Evolutionary conservation across 2,329 filamentous ascomycete species (phyloP).

Genomic region (Epichloe typhina): DNA sequence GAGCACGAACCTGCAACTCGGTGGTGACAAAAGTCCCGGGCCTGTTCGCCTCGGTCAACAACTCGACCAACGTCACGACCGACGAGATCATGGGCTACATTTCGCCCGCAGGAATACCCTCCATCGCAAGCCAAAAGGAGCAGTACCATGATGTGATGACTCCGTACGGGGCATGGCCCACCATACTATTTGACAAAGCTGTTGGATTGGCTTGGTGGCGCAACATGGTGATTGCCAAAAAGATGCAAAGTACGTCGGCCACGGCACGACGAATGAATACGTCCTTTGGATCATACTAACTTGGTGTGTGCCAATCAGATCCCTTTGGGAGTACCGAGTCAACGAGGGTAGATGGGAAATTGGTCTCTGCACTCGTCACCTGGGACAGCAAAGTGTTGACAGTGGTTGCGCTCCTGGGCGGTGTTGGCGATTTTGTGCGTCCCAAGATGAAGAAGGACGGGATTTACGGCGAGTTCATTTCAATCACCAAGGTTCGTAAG

Average conservation of each 20-base stretch:
- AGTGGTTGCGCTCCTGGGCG: conserved; percentile 24
- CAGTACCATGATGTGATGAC: conserved; percentile 29
- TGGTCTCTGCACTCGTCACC: conserved; percentile 25
- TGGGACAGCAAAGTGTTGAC: conserved; percentile 32
- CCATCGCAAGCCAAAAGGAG: conserved; percentile 24
- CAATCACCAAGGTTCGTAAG: conserved; percentile 14
- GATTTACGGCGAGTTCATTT: conserved; percentile 24
- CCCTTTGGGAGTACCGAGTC: conserved; percentile 26
- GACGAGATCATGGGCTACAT: conserved; percentile 27
- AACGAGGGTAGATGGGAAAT: conserved; percentile 24
- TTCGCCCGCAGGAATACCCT: conserved; percentile 27
- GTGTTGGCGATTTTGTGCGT: conserved; percentile 24
- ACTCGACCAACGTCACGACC: conserved; percentile 23
- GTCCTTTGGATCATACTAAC: background rate
- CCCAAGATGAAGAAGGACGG: conserved; percentile 23
- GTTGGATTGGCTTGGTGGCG: conserved; percentile 29
- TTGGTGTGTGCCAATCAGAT: conserved; percentile 11
- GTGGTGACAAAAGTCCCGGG: conserved; percentile 21
- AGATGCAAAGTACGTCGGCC: conserved; percentile 27
- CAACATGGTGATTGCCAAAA: conserved; percentile 27
- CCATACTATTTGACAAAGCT: conserved; percentile 22
- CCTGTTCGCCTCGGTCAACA: conserved; percentile 29
- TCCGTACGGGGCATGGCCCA: conserved; percentile 26
- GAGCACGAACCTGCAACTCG: conserved; percentile 29
- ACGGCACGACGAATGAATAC: background rate